Conservation (phyloP, 441 rosid species). For the Aquilaria agallochum region DNA sequence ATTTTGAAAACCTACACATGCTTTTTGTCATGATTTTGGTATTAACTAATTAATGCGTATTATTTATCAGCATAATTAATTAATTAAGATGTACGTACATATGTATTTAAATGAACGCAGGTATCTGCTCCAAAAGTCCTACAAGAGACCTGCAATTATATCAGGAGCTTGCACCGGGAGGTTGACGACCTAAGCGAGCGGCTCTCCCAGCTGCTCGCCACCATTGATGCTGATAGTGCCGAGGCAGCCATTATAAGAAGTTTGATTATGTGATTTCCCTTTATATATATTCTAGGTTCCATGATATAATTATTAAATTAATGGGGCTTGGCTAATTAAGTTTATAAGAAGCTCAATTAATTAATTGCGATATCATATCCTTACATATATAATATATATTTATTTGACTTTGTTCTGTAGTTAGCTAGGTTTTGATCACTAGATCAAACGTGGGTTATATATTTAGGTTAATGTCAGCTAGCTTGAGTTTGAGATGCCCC, state of each 20-base stretch:
- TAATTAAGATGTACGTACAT: background rate
- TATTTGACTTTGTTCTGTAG: slow-evolving; percentile 1
- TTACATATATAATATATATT: too few species aligned
- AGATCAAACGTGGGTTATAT: slow-evolving; percentile 22
- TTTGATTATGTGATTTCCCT: slow-evolving; percentile 46
- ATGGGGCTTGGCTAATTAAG: too few species aligned
- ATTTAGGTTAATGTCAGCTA: background rate
- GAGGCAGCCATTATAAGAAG: slow-evolving; percentile 90
- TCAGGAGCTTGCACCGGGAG: slow-evolving; percentile 73
- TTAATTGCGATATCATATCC: too few species aligned
- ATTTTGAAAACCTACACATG: too few species aligned
- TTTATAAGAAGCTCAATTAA: too few species aligned
- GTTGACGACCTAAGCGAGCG: slow-evolving; percentile 84
- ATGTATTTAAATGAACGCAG: slow-evolving; percentile 21
- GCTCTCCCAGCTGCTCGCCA: slow-evolving; percentile 74
- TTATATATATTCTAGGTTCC: too few species aligned
- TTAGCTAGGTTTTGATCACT: slow-evolving; percentile 24
- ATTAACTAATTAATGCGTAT: too few species aligned
- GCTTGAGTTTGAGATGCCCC: slow-evolving; percentile 18
- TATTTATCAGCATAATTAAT: too few species aligned
- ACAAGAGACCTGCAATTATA: slow-evolving; percentile 91
- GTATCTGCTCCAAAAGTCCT: slow-evolving; percentile 85
- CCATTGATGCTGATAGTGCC: slow-evolving; percentile 74
- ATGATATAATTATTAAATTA: too few species aligned
- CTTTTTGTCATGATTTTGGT: too few species aligned